phyloP scores from a whole-genome alignment of 1,284 basidiomycete species.

The Vanrija humicola region DNA sequence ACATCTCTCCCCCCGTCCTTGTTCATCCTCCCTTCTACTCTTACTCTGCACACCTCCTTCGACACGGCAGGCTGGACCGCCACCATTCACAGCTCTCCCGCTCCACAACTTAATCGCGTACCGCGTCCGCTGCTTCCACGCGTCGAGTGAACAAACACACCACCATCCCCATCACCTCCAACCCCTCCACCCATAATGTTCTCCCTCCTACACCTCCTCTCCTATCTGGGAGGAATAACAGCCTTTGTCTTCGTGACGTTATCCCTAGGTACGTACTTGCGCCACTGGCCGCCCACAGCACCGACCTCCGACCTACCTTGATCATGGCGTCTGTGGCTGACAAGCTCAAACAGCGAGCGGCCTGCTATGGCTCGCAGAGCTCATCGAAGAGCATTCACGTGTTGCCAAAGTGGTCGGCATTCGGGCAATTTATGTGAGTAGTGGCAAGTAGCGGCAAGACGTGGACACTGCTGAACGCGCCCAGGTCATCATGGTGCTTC shows the following conservation, averaged over 20 bases:
- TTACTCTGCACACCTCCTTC: neutral
- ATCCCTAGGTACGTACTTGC: slow-evolving; percentile 59
- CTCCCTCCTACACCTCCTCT: slow-evolving; percentile 44
- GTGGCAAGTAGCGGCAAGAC: neutral
- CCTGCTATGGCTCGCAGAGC: slow-evolving; percentile 82
- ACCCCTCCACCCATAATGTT: slow-evolving; percentile 7
- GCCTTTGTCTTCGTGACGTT: slow-evolving; percentile 75
- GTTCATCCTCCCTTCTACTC: too few relatives aligned
- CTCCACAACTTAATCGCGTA: too few relatives aligned
- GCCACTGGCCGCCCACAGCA: neutral
- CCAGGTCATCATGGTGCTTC: slow-evolving; percentile 71
- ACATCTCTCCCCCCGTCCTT: too few relatives aligned
- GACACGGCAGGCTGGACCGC: neutral
- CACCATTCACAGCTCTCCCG: too few relatives aligned
- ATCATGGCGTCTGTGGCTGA: neutral
- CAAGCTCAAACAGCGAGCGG: slow-evolving; percentile 66
- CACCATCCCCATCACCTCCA: too few relatives aligned
- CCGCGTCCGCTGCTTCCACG: too few relatives aligned
- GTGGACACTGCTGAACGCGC: neutral
- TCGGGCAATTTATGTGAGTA: slow-evolving; percentile 73
- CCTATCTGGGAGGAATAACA: slow-evolving; percentile 62
- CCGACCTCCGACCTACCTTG: neutral
- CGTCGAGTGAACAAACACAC: too few relatives aligned
- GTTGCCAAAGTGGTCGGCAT: slow-evolving; percentile 74
- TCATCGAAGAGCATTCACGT: slow-evolving; percentile 87